A percentile compares a stretch with the other conserved stretches of the same genome.
Evolutionary conservation across 352 stramenopile species (phyloP).

Genomic region (Ophiocytium majus): DNA sequence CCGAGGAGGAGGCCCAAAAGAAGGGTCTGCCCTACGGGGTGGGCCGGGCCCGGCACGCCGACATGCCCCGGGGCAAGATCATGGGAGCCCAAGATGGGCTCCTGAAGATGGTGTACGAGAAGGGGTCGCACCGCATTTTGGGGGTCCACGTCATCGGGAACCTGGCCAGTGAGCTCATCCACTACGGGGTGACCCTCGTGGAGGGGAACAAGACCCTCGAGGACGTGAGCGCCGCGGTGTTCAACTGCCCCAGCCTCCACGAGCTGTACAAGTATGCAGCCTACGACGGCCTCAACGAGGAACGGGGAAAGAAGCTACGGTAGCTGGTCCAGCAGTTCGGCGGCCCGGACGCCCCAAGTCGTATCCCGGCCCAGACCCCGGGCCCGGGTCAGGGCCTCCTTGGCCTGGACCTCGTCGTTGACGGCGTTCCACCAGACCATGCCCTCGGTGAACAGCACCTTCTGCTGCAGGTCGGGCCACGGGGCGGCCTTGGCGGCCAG

Average conservation of each 20-base stretch:
- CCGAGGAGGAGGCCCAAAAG: conserved; percentile 75
- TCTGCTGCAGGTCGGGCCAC: no score
- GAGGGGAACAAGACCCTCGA: conserved; percentile 72
- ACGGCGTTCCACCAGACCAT: no score
- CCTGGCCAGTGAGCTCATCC: conserved; percentile 81
- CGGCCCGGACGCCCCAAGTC: no score
- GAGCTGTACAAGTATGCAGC: conserved; percentile 80
- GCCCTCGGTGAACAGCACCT: no score
- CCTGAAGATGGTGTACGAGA: conserved; percentile 80
- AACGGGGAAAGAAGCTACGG: no score
- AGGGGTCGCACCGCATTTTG: conserved; percentile 68
- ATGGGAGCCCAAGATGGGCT: conserved; percentile 73
- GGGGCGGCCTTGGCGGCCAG: no score
- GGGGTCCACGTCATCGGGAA: conserved; percentile 81
- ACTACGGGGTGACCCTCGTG: conserved; percentile 59
- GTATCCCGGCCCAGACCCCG: no score
- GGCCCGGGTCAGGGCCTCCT: no score
- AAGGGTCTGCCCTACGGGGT: conserved; percentile 75
- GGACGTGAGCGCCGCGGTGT: conserved; percentile 81
- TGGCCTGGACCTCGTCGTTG: no score
- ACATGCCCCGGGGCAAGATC: conserved; percentile 83
- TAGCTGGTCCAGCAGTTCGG: no score
- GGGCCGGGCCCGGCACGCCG: conserved; percentile 58
- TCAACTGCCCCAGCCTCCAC: conserved; percentile 85
- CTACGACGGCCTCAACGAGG: conserved; percentile 72